A percentile compares a stretch with the other conserved stretches of the same genome.
Conservation (phyloP, 148 eudicot genomes). For the Hydrangea macrophylla region DNA sequence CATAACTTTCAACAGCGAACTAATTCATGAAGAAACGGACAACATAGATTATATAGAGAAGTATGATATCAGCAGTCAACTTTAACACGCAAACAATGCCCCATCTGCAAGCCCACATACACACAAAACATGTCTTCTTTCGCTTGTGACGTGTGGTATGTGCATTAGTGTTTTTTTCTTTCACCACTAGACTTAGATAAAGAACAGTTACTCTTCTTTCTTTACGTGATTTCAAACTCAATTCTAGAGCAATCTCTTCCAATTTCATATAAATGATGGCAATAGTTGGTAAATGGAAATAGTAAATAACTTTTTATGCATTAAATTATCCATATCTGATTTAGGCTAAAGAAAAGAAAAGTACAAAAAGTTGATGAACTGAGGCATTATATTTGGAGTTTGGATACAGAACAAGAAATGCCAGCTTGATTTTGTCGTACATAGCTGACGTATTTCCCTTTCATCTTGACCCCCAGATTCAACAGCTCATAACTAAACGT, state of each 20-base stretch:
- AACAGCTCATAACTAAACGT: background rate
- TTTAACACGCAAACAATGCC: background rate
- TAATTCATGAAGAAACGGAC: conserved; percentile 15
- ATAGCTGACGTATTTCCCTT: background rate
- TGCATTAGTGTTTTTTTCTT: background rate
- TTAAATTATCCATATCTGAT: background rate
- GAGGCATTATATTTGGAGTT: background rate
- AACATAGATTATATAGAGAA: conserved; percentile 5
- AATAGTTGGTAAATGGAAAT: background rate
- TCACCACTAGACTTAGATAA: background rate
- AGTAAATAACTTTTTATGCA: background rate
- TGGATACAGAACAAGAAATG: background rate
- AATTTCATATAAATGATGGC: background rate
- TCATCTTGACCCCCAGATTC: background rate
- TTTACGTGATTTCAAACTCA: background rate
- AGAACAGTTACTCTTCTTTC: background rate
- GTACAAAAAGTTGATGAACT: background rate
- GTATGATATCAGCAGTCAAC: background rate
- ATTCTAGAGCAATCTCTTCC: background rate
- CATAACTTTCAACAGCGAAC: background rate
- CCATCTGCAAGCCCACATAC: background rate
- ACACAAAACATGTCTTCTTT: background rate
- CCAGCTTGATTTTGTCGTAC: background rate
- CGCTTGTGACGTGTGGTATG: background rate
- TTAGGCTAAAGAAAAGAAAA: background rate